Evolutionary conservation across 2,329 filamentous ascomycete species (phyloP), one percentile per base, ranked within the genome.

Genomic region (Pseudocercospora fuligena): DNA sequence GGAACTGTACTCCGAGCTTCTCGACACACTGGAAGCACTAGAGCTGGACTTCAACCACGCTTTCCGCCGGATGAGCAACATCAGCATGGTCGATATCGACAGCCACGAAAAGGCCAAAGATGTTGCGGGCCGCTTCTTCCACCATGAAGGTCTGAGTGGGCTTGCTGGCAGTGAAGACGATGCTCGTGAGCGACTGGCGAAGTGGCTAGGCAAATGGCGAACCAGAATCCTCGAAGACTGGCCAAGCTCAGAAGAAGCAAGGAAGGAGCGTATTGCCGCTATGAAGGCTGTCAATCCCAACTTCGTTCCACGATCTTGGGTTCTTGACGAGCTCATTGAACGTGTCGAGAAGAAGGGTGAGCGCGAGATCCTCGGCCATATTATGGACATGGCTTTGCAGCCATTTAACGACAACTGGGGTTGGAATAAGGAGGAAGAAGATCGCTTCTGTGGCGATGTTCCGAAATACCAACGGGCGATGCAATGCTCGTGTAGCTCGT

Each of bases 401-500:
- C 95, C 95, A 0, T 99, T 97, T 74, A 86, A 92, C 65, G 94
- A 98, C 61, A 78, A 79, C 2, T 95, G 92, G 92, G 83, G 85
- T 6, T 80, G 83, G 64, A 83, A 95, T 70, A 82, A 81, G 61
- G 87, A 88, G 16, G 92, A 97, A 76, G 94, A 97, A 78, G 85
- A 89, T 72, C 85, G 94, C 69, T 97, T 92, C 83, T 92, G 90
- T 72, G 90, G 92, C 1, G 93, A 97, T 80, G 92, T 97, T 63
- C 94, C 94, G 0, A 88, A 86, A 76, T 85, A 85, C 54, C 88
- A 89, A 79, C 87, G 92, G 72, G 92, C 91, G 36, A 89, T 97
- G 87, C 94, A 97, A 82, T 98, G 95, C 79, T 97, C 92, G 77
- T 99, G 95, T 80, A 97, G 93, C 78, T 97, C 94, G 25, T 97